Evolutionary conservation across 257 asterid genomes (phyloP), one percentile per base, ranked within the genome.

Genomic region (Euphrasia confusa): DNA sequence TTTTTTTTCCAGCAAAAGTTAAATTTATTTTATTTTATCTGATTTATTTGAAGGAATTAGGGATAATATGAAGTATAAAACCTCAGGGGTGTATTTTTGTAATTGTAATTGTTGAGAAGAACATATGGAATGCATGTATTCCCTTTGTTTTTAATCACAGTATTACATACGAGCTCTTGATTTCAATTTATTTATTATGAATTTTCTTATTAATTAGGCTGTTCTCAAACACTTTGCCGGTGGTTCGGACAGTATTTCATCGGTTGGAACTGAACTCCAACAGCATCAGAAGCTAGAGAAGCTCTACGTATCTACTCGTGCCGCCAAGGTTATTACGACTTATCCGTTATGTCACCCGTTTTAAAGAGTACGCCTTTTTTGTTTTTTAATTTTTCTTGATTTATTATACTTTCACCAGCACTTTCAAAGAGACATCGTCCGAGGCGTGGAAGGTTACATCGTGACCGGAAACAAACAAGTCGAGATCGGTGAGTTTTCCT

Each of bases 391-490:
- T 15, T 15, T 54, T 39, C 27, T 32, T 55, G 18, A 40, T 40
- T 11, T 40, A 44, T 63, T 61, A 1, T 50, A 14, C 6, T 50
- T 14, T 65, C 61, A 12, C 17, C 80, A 88, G 94, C 94, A 81
- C 67, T 78, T 83, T 60, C 96, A 88, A 74, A 79, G 96, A 66
- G 94, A 87, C 71, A 74, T 88, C 53, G 77, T 83, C 61, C 87
- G 94, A 55, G 94, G 94, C 2, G 72, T 83, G 53, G 93, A 87
- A 69, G 93, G 93, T 52, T 79, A 77, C 65, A 84, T 84, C 40
- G 77, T 79, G 35, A 83, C 87, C 42, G 94, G 87, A 64, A 74
- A 83, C 65, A 88, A 85, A 78, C 91, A 83, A 79, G 83, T 88
- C 66, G 87, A 85, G 75, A 80, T 88, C 40, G 94, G 96, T 83